Percentiles rank a stretch among this genome's conserved stretches.
Conservation (phyloP, 1,139 yeast species). For the Nakaseomyces kungkrabaensis region DNA sequence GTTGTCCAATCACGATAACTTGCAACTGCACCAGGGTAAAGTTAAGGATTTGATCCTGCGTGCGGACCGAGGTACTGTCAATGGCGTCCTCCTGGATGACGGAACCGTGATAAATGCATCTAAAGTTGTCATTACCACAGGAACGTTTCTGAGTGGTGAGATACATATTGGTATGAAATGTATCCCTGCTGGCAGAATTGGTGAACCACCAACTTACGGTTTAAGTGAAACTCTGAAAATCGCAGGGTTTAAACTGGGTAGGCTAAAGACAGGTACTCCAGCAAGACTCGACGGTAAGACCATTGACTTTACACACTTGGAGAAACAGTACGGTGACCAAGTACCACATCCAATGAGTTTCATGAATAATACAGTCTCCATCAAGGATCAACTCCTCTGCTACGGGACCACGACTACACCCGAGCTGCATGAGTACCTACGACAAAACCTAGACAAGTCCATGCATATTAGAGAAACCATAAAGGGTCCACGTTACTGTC, state of each 20-base stretch:
- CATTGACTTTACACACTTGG: constrained; percentile 53
- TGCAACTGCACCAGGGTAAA: constrained; percentile 49
- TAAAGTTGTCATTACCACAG: constrained; percentile 83
- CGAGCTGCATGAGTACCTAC: constrained; percentile 59
- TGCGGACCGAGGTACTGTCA: constrained; percentile 22
- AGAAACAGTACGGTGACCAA: constrained; percentile 65
- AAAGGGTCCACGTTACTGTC: constrained; percentile 95
- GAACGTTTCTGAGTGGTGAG: constrained; percentile 90
- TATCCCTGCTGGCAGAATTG: constrained; percentile 87
- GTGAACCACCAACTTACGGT: constrained; percentile 88
- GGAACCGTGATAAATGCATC: constrained; percentile 42
- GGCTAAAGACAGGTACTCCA: constrained; percentile 96
- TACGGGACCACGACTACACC: constrained; percentile 73
- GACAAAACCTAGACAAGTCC: constrained; percentile 65
- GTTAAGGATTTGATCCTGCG: constrained; percentile 62
- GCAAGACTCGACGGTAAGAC: constrained; percentile 69
- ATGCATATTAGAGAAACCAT: constrained; percentile 90
- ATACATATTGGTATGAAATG: constrained; percentile 78
- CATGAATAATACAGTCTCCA: constrained; percentile 55
- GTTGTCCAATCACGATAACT: constrained; percentile 43
- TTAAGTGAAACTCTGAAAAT: constrained; percentile 64
- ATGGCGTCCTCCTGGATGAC: constrained; percentile 63
- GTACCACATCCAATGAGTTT: constrained; percentile 89
- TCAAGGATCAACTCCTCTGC: constrained; percentile 57
- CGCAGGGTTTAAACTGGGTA: constrained; percentile 76